Evolutionary conservation across 2,329 filamentous ascomycete genomes (phyloP).

Genomic region (Pestalotiopsis sp.): DNA sequence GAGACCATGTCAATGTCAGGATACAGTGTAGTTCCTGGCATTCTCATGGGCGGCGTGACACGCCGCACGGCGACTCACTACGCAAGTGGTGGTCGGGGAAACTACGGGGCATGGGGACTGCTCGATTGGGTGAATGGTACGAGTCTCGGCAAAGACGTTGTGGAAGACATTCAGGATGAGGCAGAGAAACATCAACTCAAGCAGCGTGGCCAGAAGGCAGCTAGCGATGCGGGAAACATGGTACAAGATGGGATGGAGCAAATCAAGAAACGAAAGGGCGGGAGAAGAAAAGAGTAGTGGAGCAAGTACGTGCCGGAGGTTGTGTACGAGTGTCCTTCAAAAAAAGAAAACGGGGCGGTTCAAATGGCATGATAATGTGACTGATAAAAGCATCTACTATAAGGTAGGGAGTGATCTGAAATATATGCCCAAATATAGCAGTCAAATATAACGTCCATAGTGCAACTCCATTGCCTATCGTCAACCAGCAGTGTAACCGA

Average conservation of each 20-base stretch:
- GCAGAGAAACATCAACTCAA: slow-evolving; percentile 56
- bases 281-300: slow-evolving; percentile 22
- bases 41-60: slow-evolving; percentile 54
- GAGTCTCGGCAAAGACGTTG: slow-evolving; percentile 52
- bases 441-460: too few relatives aligned
- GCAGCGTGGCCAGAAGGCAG: slow-evolving; percentile 37
- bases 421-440: too few relatives aligned
- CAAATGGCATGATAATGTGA: too few relatives aligned
- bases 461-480: too few relatives aligned
- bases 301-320: not conserved
- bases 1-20: slow-evolving; percentile 70
- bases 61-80: slow-evolving; percentile 55
- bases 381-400: too few relatives aligned
- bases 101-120: slow-evolving; percentile 64
- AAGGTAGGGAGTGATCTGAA: too few relatives aligned
- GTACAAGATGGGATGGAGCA: slow-evolving; percentile 37
- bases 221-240: slow-evolving; percentile 32
- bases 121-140: slow-evolving; percentile 65
- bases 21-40: slow-evolving; percentile 61
- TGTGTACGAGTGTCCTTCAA: too few relatives aligned
- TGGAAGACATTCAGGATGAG: slow-evolving; percentile 57
- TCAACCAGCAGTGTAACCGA: too few relatives aligned
- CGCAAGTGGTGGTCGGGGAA: slow-evolving; percentile 55
- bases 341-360: too few relatives aligned
- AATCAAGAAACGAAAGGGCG: slow-evolving; percentile 30